phyloP scores from a whole-genome alignment of 371 early-diverging fungal genomes.

The Apophysomyces ossiformis region DNA sequence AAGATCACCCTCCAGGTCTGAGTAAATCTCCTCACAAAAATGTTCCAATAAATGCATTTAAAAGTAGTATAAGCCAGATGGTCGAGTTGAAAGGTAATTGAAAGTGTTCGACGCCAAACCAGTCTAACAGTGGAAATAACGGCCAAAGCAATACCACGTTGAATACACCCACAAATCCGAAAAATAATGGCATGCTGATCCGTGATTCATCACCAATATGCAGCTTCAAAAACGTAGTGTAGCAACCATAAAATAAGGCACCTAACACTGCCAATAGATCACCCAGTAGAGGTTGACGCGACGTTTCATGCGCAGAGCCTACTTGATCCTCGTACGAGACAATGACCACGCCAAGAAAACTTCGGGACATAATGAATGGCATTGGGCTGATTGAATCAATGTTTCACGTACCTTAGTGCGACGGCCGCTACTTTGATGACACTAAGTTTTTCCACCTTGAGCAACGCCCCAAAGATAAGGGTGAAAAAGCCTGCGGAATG shows the following conservation, averaged over 20 bases:
- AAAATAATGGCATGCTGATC: constrained; percentile 73
- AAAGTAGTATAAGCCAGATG: constrained; percentile 60
- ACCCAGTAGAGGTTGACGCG: constrained; percentile 53
- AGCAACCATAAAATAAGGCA: constrained; percentile 77
- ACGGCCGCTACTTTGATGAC: constrained; percentile 61
- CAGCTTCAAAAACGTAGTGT: constrained; percentile 73
- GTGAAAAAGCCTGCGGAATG: constrained; percentile 64
- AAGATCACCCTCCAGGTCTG: background rate
- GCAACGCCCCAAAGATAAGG: constrained; percentile 65
- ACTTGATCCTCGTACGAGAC: constrained; percentile 50
- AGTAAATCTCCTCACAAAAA: constrained; percentile 49
- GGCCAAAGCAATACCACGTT: constrained; percentile 73
- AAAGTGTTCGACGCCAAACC: constrained; percentile 67
- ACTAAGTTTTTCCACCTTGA: constrained; percentile 66
- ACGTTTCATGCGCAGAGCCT: constrained; percentile 3
- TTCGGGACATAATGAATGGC: constrained; percentile 16
- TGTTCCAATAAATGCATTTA: constrained; percentile 79
- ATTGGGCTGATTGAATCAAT: background rate
- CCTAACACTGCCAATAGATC: constrained; percentile 71
- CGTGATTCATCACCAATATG: constrained; percentile 69
- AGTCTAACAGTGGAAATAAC: constrained; percentile 60
- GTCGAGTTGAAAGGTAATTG: constrained; percentile 54
- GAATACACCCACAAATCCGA: constrained; percentile 81
- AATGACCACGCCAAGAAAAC: constrained; percentile 57
- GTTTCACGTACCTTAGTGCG: constrained; percentile 38